Conservation (phyloP, 495 filamentous ascomycete species). For the Xylaria cubensis region DNA sequence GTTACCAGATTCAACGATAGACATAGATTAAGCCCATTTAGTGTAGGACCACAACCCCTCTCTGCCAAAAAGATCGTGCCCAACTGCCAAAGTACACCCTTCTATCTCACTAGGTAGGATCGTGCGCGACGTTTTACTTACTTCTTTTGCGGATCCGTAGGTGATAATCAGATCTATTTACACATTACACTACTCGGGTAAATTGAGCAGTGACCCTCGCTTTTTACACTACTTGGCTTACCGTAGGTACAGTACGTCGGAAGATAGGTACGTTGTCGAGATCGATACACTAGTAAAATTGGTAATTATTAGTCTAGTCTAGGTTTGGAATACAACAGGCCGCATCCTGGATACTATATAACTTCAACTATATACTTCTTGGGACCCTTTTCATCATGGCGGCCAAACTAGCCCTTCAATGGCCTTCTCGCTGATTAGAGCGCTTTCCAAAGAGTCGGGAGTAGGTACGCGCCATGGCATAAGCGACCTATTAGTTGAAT, state of each 20-base stretch:
- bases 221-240: background rate
- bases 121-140: background rate
- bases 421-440: background rate
- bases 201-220: background rate
- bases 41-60: conserved; percentile 8
- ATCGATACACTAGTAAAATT: conserved; percentile 1
- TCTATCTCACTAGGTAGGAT: background rate
- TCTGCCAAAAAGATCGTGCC: background rate
- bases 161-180: background rate
- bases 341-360: background rate
- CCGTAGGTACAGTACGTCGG: background rate
- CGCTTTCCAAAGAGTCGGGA: background rate
- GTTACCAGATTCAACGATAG: background rate
- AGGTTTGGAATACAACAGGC: background rate
- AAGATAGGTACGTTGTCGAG: background rate
- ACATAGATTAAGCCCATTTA: background rate
- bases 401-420: background rate
- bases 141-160: too few species aligned
- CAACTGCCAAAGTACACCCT: too few species aligned
- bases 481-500: background rate
- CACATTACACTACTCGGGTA: background rate
- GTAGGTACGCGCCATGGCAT: background rate
- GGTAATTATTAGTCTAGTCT: background rate
- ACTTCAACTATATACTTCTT: background rate
- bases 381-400: background rate